Conservation (phyloP, 495 filamentous ascomycete genomes). For the Podospora comata region DNA sequence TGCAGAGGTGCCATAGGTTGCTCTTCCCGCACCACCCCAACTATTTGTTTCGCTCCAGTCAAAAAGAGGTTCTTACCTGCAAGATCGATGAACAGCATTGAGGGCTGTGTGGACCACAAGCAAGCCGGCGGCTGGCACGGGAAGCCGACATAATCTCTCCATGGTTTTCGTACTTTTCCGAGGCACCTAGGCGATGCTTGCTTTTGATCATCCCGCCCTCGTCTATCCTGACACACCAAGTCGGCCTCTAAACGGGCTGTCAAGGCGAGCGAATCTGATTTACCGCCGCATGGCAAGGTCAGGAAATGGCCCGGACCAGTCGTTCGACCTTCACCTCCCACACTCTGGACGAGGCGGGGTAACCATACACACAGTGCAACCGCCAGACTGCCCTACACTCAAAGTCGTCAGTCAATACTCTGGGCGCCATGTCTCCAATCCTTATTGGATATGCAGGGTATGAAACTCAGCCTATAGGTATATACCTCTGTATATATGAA, state of each 20-base stretch:
- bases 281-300: slow-evolving; percentile 15
- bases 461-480: background rate
- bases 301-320: slow-evolving; percentile 13
- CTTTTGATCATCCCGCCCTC: slow-evolving; percentile 1
- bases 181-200: background rate
- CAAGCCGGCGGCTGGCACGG: background rate
- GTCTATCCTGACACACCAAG: slow-evolving; percentile 14
- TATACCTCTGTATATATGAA: background rate
- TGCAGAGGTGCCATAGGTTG: background rate
- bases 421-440: background rate
- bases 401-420: background rate
- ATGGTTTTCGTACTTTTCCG: slow-evolving; percentile 10
- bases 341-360: background rate
- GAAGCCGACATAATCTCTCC: background rate
- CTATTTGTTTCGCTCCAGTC: background rate
- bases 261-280: slow-evolving; percentile 1
- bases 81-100: background rate
- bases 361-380: background rate
- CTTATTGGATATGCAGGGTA: background rate
- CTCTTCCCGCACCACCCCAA: background rate
- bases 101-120: background rate
- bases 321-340: slow-evolving; percentile 1
- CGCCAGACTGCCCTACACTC: background rate
- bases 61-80: slow-evolving; percentile 1
- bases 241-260: slow-evolving; percentile 11